Conservation (phyloP, 176 grass and related monocot species). For the Oryza brachyantha region DNA sequence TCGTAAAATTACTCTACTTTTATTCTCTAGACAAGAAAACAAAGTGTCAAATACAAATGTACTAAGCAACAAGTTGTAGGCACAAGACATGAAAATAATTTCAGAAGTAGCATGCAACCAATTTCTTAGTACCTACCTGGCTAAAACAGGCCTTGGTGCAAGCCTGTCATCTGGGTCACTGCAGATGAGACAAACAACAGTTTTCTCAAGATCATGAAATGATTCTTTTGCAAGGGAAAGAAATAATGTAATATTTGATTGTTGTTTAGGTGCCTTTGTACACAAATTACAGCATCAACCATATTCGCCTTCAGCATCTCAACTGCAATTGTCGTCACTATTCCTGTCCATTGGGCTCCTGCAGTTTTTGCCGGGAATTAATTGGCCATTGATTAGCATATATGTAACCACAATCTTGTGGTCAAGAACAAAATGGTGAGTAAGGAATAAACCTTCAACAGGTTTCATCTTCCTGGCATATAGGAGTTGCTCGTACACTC, state of each 20-base stretch:
- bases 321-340: constrained; percentile 95
- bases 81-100: background rate
- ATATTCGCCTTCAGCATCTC: constrained; percentile 96
- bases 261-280: constrained; percentile 74
- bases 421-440: background rate
- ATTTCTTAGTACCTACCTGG: constrained; percentile 46
- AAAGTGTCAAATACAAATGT: background rate
- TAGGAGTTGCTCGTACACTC: constrained; percentile 74
- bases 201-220: constrained; percentile 11
- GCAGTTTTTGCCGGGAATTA: constrained; percentile 37
- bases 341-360: constrained; percentile 93
- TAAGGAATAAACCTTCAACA: constrained; percentile 66
- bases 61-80: background rate
- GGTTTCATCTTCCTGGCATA: constrained; percentile 87
- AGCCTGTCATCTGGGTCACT: constrained; percentile 90
- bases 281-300: constrained; percentile 97
- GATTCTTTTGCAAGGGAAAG: constrained; percentile 18
- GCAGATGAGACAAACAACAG: constrained; percentile 32
- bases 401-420: background rate
- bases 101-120: background rate
- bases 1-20: background rate
- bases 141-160: constrained; percentile 81
- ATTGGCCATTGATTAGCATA: background rate
- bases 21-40: background rate
- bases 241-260: constrained; percentile 35